A percentile compares a stretch with the other conserved stretches of the same genome.
Conservation (phyloP, 768 basidiomycete species). For the Imleria badia region DNA sequence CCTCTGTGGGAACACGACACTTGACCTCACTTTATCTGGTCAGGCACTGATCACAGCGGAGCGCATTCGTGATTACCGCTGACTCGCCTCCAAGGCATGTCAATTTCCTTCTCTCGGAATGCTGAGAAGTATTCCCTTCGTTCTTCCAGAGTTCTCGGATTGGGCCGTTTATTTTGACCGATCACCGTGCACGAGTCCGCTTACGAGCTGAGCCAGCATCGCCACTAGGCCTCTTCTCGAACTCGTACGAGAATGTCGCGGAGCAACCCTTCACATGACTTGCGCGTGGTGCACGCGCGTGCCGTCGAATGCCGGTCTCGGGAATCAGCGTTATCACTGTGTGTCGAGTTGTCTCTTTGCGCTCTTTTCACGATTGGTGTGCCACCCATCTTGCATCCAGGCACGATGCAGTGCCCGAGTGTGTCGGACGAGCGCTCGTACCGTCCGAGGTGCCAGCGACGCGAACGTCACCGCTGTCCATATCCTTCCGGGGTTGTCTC, state of each 20-base stretch:
- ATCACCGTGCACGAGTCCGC: constrained; percentile 19
- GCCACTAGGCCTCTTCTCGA: constrained; percentile 11
- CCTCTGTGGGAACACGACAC: constrained; percentile 20
- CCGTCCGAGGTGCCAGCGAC: not conserved
- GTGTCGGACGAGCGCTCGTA: constrained; percentile 14
- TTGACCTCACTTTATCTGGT: constrained; percentile 25
- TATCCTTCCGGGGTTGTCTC: not conserved
- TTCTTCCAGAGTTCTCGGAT: constrained; percentile 28
- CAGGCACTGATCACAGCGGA: constrained; percentile 31
- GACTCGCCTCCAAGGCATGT: constrained; percentile 26
- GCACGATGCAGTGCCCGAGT: not conserved
- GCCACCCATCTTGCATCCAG: not conserved
- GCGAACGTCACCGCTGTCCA: not conserved
- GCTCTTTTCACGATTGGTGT: not conserved
- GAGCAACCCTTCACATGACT: constrained; percentile 7
- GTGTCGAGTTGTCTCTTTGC: not conserved
- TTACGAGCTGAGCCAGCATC: constrained; percentile 20
- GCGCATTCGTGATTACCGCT: constrained; percentile 24
- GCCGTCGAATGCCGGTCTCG: not conserved
- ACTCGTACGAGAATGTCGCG: constrained; percentile 3
- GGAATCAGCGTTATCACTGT: not conserved
- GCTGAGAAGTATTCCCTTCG: constrained; percentile 11
- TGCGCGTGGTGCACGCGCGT: not conserved
- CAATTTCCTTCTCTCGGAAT: constrained; percentile 19
- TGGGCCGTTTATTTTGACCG: constrained; percentile 26